Conservation (phyloP, 257 asterid genomes). For the Fraxinus pennsylvanica region DNA sequence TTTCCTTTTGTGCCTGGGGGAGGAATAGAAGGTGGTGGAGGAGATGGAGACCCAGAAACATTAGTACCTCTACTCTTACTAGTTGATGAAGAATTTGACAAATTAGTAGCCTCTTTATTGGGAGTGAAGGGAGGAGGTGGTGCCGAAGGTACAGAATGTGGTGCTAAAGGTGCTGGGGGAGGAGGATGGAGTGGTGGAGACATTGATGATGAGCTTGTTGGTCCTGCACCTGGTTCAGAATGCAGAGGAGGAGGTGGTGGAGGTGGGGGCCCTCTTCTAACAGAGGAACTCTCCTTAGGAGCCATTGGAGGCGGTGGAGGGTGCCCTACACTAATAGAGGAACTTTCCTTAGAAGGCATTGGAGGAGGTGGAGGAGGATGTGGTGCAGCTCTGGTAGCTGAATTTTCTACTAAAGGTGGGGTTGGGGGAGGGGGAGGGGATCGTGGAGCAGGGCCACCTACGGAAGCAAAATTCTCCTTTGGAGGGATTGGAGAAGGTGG, state of each 20-base stretch:
- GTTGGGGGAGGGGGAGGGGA: constrained; percentile 32
- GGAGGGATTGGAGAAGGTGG: constrained; percentile 26
- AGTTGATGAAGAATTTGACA: constrained; percentile 29
- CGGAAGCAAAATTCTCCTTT: constrained; percentile 31
- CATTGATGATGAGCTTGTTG: constrained; percentile 32
- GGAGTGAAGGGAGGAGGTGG: constrained; percentile 66
- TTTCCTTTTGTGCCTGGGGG: constrained; percentile 64
- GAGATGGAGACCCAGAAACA: constrained; percentile 56
- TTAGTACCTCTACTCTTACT: constrained; percentile 25
- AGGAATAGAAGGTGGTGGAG: constrained; percentile 80
- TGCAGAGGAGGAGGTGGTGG: constrained; percentile 42
- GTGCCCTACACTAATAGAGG: constrained; percentile 36
- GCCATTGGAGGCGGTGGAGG: constrained; percentile 36
- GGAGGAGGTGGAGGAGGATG: constrained; percentile 47
- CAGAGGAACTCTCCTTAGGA: constrained; percentile 29
- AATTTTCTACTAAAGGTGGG: constrained; percentile 34
- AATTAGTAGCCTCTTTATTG: constrained; percentile 29
- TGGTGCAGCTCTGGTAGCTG: constrained; percentile 25
- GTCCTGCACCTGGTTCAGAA: constrained; percentile 33
- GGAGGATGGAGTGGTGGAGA: constrained; percentile 47
- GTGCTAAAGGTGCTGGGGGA: constrained; percentile 24
- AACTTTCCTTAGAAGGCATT: constrained; percentile 29
- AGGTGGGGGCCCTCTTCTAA: constrained; percentile 38
- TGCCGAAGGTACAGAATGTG: constrained; percentile 48
- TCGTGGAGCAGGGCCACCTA: constrained; percentile 24